phyloP scores from a whole-genome alignment of 2,329 filamentous ascomycete species.

The Acrodontium crateriforme region DNA sequence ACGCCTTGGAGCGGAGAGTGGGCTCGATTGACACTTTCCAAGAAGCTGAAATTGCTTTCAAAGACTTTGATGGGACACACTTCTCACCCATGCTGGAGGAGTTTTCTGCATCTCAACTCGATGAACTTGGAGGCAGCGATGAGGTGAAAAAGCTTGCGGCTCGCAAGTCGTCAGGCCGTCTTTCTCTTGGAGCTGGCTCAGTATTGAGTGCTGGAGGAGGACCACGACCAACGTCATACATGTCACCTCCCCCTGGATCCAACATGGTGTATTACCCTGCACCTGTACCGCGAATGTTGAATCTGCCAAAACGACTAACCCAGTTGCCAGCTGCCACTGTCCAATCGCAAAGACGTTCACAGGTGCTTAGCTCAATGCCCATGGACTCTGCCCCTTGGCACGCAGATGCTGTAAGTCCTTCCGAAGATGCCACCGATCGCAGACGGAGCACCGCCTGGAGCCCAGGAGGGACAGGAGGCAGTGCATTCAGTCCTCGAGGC shows the following conservation, averaged over 20 bases:
- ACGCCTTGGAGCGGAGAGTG: constrained; percentile 23
- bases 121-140: constrained; percentile 20
- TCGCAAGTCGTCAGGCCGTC: constrained; percentile 15
- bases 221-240: constrained; percentile 34
- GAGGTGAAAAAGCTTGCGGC: constrained; percentile 20
- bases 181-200: constrained; percentile 14
- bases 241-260: constrained; percentile 50
- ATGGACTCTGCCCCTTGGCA: constrained; percentile 39
- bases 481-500: too few species aligned
- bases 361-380: constrained; percentile 44
- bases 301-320: constrained; percentile 76
- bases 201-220: constrained; percentile 18
- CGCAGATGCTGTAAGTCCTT: too few species aligned
- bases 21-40: constrained; percentile 48
- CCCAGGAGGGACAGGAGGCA: too few species aligned
- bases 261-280: constrained; percentile 92
- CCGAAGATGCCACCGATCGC: too few species aligned
- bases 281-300: constrained; percentile 84
- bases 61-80: constrained; percentile 71
- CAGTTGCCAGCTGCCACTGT: constrained; percentile 51
- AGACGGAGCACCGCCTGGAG: too few species aligned
- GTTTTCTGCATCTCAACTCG: constrained; percentile 18
- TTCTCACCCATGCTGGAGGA: constrained; percentile 43
- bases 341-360: constrained; percentile 57
- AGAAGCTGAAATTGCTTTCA: constrained; percentile 53